Conservation (phyloP, 768 basidiomycete species). For the Psilocybe subaeruginosa region DNA sequence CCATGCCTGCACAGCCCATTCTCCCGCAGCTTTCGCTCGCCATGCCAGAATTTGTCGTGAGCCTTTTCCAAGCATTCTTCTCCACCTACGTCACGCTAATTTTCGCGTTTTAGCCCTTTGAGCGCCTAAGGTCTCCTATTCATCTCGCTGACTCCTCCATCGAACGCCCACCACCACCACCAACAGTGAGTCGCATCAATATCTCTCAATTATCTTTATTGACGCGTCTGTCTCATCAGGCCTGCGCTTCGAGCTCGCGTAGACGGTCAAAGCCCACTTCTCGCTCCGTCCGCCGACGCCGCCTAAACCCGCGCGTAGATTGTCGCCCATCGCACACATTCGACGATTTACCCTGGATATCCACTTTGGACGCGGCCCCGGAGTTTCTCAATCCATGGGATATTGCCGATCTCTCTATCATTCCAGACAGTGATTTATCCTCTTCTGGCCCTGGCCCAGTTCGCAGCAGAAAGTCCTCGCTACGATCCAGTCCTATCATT, state of each 20-base stretch:
- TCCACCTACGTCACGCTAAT: neutral
- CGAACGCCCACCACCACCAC: conserved; percentile 13
- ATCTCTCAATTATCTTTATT: conserved; percentile 1
- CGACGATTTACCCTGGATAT: conserved; percentile 72
- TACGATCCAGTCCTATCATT: conserved; percentile 50
- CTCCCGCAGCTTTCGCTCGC: conserved; percentile 13
- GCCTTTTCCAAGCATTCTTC: conserved; percentile 2
- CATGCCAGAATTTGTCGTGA: conserved; percentile 9
- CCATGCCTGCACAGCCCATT: conserved; percentile 11
- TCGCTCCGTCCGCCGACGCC: conserved; percentile 31
- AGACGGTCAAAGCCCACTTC: conserved; percentile 35
- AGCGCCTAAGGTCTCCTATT: conserved; percentile 31
- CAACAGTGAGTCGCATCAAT: conserved; percentile 23
- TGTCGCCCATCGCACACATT: conserved; percentile 42
- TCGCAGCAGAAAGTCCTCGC: conserved; percentile 57
- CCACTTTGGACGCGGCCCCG: conserved; percentile 52
- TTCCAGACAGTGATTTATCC: conserved; percentile 35
- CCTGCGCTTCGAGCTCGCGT: conserved; percentile 37
- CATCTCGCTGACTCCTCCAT: conserved; percentile 26
- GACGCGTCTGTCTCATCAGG: conserved; percentile 21
- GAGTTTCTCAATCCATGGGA: conserved; percentile 48
- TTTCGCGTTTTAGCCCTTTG: conserved; percentile 19
- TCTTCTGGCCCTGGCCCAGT: conserved; percentile 51
- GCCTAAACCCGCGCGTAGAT: conserved; percentile 29
- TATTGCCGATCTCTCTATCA: conserved; percentile 68